Evolutionary conservation across 352 stramenopile genomes (phyloP).

Genomic region (Globisporangium recalcitrans): DNA sequence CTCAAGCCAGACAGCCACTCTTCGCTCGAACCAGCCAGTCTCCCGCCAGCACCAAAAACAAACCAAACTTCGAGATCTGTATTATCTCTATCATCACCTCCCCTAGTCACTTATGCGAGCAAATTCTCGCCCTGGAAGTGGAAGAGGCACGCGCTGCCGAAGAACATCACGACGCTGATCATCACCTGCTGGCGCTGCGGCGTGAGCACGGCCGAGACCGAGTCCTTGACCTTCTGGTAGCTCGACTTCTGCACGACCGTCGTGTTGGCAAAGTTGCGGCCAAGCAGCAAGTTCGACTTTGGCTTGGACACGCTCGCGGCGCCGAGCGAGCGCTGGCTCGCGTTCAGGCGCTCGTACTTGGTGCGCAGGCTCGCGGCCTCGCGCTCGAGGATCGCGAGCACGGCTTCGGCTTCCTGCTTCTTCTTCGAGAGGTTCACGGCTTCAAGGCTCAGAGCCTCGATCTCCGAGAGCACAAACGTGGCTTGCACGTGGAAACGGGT

Average conservation of each 20-base stretch:
- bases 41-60: not conserved
- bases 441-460: slow-evolving; percentile 68
- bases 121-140: slow-evolving; percentile 84
- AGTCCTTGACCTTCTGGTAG: slow-evolving; percentile 63
- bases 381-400: slow-evolving; percentile 57
- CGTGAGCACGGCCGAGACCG: slow-evolving; percentile 54
- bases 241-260: slow-evolving; percentile 48
- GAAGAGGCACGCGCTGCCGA: slow-evolving; percentile 67
- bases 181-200: slow-evolving; percentile 71
- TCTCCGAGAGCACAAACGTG: slow-evolving; percentile 66
- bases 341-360: slow-evolving; percentile 79
- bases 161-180: slow-evolving; percentile 71
- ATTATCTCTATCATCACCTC: not conserved
- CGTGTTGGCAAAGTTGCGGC: slow-evolving; percentile 38
- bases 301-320: slow-evolving; percentile 53
- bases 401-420: slow-evolving; percentile 74
- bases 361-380: slow-evolving; percentile 70
- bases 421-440: slow-evolving; percentile 70
- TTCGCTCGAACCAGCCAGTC: not conserved
- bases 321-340: slow-evolving; percentile 63
- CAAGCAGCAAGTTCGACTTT: slow-evolving; percentile 48
- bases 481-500: slow-evolving; percentile 68
- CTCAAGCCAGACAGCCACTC: not conserved
- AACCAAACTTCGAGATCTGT: not conserved
- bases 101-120: slow-evolving; percentile 36